Evolutionary conservation across 345 rosid genomes (phyloP).

Genomic region (Ricinus communis): DNA sequence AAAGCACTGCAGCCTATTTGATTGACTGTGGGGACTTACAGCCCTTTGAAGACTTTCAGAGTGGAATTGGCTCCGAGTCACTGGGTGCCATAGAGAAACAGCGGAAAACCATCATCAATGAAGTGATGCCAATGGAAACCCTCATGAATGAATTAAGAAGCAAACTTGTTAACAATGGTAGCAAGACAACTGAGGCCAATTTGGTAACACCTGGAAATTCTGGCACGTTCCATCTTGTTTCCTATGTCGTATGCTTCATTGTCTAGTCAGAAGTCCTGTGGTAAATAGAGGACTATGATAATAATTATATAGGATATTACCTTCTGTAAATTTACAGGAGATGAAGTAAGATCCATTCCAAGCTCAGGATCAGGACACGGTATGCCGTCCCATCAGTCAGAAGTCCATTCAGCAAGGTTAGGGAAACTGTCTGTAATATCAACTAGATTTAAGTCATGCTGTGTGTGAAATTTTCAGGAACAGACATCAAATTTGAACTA

Average conservation of each 20-base stretch:
- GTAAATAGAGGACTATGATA: not conserved
- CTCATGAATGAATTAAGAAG: slow-evolving; percentile 37
- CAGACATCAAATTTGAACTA: not conserved
- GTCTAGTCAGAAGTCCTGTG: slow-evolving; percentile 2
- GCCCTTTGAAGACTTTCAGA: slow-evolving; percentile 53
- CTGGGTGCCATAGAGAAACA: slow-evolving; percentile 51
- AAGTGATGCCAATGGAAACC: slow-evolving; percentile 31
- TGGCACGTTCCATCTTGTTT: slow-evolving; percentile 37
- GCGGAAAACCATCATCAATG: slow-evolving; percentile 24
- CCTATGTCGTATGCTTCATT: not conserved
- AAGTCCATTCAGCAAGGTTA: slow-evolving; percentile 42
- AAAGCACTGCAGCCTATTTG: slow-evolving; percentile 18
- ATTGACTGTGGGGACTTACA: slow-evolving; percentile 34
- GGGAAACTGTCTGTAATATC: slow-evolving; percentile 11
- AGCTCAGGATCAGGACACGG: slow-evolving; percentile 73
- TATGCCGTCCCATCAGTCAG: slow-evolving; percentile 25
- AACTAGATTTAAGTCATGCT: not conserved
- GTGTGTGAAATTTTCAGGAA: not conserved
- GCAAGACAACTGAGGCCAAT: slow-evolving; percentile 34
- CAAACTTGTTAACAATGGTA: slow-evolving; percentile 35
- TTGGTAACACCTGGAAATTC: slow-evolving; percentile 54
- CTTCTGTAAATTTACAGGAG: slow-evolving; percentile 40
- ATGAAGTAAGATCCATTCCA: slow-evolving; percentile 57
- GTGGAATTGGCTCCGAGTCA: slow-evolving; percentile 44
- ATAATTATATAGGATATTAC: not conserved